Evolutionary conservation across 2,329 filamentous ascomycete species (phyloP), one percentile per base, ranked within the genome.

Genomic region (Elsinoe ampelina): DNA sequence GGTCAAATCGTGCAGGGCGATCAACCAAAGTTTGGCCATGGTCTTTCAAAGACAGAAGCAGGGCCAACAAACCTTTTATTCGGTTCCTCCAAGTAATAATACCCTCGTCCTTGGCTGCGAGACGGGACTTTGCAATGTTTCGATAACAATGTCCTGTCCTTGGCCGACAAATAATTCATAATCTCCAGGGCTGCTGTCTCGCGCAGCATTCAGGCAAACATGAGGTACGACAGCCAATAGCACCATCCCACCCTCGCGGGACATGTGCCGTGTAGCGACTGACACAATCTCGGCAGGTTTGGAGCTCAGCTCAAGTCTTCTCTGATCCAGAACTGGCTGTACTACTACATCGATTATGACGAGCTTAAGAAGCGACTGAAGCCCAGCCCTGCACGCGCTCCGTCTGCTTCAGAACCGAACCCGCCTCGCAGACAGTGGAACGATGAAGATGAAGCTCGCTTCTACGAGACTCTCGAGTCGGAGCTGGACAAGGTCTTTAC

Each of bases 271-370:
- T 11, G 20, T 13, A 47, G 42, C n/a, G 13, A 52, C 50, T 54
- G 36, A 54, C 50, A n/a, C 34, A 17, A 45, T 41, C 12, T 22
- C 19, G 10, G 20, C 66, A 85, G 82, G 80, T 98, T 97, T 79
- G 93, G 93, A 71, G 89, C 96, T 74, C 91, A 98, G 80, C 84
- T 98, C 67, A 89, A 89, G 62, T 92, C 89, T 67, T 96, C 91
- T 70, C 81, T 95, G 68, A 95, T 97, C 73, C 90, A 88, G 77
- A 91, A 97, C 75, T 98, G 95, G 76, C 85, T 91, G 72, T 95
- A 91, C 85, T 89, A 95, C 77, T 98, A 98, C 76, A 96, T 98
- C 74, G 87, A 89, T 74, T 98, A 98, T 75, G 91, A 96, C 71
- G 88, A 86, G 62, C 81, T 98, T 51, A 98, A 98, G 76, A 79